Conservation (phyloP, 257 asterid genomes). For the Solanum appendiculatum region DNA sequence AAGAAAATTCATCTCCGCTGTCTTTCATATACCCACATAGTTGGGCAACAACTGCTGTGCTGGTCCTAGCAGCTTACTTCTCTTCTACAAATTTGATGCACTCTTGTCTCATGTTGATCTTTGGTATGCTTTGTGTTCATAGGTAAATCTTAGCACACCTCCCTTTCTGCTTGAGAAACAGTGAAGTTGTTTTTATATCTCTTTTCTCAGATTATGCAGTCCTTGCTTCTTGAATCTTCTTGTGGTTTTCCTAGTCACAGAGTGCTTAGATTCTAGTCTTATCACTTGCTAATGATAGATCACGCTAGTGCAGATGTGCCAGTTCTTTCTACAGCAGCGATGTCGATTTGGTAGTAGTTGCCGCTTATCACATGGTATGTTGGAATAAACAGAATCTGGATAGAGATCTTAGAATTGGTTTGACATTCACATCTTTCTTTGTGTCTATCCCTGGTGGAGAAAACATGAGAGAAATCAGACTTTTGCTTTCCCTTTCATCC, state of each 20-base stretch:
- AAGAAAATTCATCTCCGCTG: background rate
- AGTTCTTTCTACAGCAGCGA: conserved; percentile 97
- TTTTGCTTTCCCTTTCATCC: background rate
- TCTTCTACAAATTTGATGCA: background rate
- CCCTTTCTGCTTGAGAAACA: background rate
- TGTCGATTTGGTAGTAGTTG: conserved; percentile 99
- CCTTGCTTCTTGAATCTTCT: conserved; percentile 8
- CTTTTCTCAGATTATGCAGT: conserved; percentile 3
- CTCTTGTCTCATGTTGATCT: background rate
- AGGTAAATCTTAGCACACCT: background rate
- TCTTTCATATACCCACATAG: background rate
- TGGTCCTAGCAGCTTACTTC: background rate
- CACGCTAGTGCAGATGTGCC: conserved; percentile 99
- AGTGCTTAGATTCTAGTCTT: conserved; percentile 26
- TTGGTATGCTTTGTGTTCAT: background rate
- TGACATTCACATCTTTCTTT: background rate
- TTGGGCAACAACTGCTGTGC: background rate
- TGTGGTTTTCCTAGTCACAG: conserved; percentile 1
- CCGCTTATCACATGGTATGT: conserved; percentile 99
- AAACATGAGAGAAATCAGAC: background rate
- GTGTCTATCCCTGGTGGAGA: background rate
- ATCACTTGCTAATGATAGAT: conserved; percentile 63
- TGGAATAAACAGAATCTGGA: conserved; percentile 12
- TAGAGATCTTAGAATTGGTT: background rate
- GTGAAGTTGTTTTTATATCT: background rate